phyloP scores from a whole-genome alignment of 169 alveolate genomes.

The Plasmodium adleri region DNA sequence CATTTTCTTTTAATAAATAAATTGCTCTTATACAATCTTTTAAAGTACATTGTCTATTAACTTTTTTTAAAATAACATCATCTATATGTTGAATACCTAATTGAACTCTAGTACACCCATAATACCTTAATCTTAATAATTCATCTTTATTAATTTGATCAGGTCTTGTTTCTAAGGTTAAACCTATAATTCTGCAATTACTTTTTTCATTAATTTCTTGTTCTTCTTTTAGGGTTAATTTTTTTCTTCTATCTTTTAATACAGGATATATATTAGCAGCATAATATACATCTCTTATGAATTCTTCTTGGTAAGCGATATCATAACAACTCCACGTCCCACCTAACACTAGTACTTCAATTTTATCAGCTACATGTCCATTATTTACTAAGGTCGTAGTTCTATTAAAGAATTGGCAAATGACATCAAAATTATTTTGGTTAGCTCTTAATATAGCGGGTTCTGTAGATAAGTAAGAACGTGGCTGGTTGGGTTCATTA shows the following conservation, averaged over 20 bases:
- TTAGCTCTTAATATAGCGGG: slow-evolving; percentile 96
- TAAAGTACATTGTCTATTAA: slow-evolving; percentile 89
- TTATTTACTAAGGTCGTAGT: slow-evolving; percentile 92
- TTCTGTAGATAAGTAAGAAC: slow-evolving; percentile 95
- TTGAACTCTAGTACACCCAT: slow-evolving; percentile 95
- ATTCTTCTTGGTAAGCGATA: slow-evolving; percentile 91
- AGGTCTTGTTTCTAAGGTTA: slow-evolving; percentile 94
- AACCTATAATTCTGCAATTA: slow-evolving; percentile 82
- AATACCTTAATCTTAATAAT: slow-evolving; percentile 86
- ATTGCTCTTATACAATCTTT: slow-evolving; percentile 90
- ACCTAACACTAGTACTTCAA: slow-evolving; percentile 94
- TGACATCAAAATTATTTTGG: slow-evolving; percentile 93
- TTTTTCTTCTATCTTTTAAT: slow-evolving; percentile 78
- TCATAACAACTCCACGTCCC: slow-evolving; percentile 97
- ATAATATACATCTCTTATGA: slow-evolving; percentile 93
- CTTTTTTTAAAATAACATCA: slow-evolving; percentile 87
- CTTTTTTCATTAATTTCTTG: slow-evolving; percentile 80
- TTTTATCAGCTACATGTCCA: slow-evolving; percentile 94
- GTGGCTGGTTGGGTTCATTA: slow-evolving; percentile 96
- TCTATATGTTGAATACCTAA: slow-evolving; percentile 95
- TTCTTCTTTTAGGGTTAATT: slow-evolving; percentile 75
- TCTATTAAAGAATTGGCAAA: slow-evolving; percentile 93
- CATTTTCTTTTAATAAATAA: slow-evolving; percentile 91
- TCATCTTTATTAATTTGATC: slow-evolving; percentile 92
- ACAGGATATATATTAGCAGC: slow-evolving; percentile 93